Evolutionary conservation across 768 basidiomycete genomes (phyloP), one percentile per base, ranked within the genome.

Genomic region (Coprinopsis sp.): DNA sequence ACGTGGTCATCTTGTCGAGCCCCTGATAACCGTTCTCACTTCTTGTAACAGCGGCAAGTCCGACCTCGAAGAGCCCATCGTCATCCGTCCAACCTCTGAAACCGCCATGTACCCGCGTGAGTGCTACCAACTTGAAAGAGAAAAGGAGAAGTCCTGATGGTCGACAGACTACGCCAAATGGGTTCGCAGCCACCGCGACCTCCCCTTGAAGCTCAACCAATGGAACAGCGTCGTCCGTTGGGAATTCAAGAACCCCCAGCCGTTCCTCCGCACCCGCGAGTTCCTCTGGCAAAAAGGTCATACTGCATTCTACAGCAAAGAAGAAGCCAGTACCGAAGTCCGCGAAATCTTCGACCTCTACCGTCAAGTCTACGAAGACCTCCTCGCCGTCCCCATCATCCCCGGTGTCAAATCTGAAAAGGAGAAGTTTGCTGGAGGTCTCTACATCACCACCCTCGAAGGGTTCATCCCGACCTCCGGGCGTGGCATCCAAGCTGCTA

Each of bases 231-330:
- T 99, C 56, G 96, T 99, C 27, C 86, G 96, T 48, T 99, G 96
- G 96, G 95, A 99, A 66, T 99, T 99, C 78, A 99, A 99, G 71
- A 94, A 94, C 65, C 95, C 95, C 48, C 94, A 99, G 65, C 96
- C 96, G 7, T 99, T 99, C 87, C 79, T 99, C 29, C 92, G 96
- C 46, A 98, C 96, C 2, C 90, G 96, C 62, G 96, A 99, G 71
- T 99, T 97, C 78, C 74, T 99, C n/a, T 99, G 96, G 96, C 96
- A 99, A 71, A 95, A 99, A 67, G 96, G 96, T 28, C 96, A 99
- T 71, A 98, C 96, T 6, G 95, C 96, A 3, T 82, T 87, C 67
- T 76, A 94, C 34, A 90, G 87, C 54, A 87, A 94, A 66, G 61
- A 71, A 3, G 95, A 97, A 64, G 95, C 95, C 21, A 95, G 91